Evolutionary conservation across 306 rosid species (phyloP).

Genomic region (Astragalus glycyphyllos): DNA sequence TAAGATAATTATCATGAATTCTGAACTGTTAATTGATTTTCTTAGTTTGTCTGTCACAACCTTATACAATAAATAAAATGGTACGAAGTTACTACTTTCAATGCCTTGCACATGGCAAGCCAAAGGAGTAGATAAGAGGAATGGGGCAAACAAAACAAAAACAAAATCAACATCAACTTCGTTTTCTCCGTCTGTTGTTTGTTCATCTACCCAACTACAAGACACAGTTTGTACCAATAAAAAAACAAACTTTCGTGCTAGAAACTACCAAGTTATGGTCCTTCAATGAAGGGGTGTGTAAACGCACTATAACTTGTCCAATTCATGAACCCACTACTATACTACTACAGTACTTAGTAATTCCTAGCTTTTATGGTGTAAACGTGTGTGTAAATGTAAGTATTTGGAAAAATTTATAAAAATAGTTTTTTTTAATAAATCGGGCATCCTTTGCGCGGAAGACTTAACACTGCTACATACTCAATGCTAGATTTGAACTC

Average conservation of each 20-base stretch:
- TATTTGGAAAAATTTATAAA: too few relatives aligned
- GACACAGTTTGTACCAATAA: constrained; percentile 39
- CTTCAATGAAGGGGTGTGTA: constrained; percentile 35
- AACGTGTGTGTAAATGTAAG: not conserved
- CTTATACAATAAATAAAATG: too few relatives aligned
- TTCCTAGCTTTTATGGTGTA: not conserved
- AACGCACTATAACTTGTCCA: constrained; percentile 15
- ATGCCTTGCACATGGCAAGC: too few relatives aligned
- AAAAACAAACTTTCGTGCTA: constrained; percentile 49
- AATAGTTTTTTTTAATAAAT: too few relatives aligned
- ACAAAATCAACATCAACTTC: constrained; percentile 36
- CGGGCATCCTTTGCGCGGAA: too few relatives aligned
- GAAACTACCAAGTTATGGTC: constrained; percentile 49
- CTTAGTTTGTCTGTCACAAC: too few relatives aligned
- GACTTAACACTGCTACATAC: too few relatives aligned
- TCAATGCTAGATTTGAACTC: too few relatives aligned
- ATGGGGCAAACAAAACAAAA: constrained; percentile 17
- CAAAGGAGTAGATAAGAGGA: not conserved
- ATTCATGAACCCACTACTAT: constrained; percentile 36
- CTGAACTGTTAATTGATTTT: too few relatives aligned
- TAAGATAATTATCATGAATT: too few relatives aligned
- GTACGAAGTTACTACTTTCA: too few relatives aligned
- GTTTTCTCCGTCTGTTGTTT: constrained; percentile 73
- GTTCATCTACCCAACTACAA: constrained; percentile 75
- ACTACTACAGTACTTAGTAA: too few relatives aligned